A percentile compares a stretch with the other conserved stretches of the same genome.
These are phyloP conservation scores for Claviceps sp. DNA, from an alignment of 2,329 filamentous ascomycete genomes.

Conservation along the genomic window DNA sequence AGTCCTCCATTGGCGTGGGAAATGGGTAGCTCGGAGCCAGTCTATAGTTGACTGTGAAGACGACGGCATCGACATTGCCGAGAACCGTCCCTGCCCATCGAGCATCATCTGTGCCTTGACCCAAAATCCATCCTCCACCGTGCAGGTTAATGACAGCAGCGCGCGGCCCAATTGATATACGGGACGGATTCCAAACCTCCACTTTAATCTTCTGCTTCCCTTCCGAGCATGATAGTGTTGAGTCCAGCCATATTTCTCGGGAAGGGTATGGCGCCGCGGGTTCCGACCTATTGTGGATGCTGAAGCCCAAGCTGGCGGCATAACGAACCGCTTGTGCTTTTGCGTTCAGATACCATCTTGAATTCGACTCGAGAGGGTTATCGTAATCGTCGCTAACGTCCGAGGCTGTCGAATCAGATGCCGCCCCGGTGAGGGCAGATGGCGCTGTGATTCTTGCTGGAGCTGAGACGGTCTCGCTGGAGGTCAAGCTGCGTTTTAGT, in stretches of 20 bases:
- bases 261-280: conserved; percentile 26
- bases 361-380: conserved; percentile 29
- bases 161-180: conserved; percentile 21
- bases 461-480: neutral
- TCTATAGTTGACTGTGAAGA: conserved; percentile 55
- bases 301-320: conserved; percentile 29
- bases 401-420: conserved; percentile 16
- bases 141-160: conserved; percentile 53
- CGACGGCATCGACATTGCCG: conserved; percentile 38
- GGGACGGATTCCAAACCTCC: conserved; percentile 32
- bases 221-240: conserved; percentile 24
- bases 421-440: conserved; percentile 12
- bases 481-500: conserved; percentile 5
- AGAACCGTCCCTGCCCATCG: conserved; percentile 44
- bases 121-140: conserved; percentile 53
- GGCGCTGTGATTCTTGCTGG: conserved; percentile 2
- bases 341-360: conserved; percentile 29
- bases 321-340: conserved; percentile 30
- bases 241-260: conserved; percentile 27
- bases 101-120: conserved; percentile 48
- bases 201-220: conserved; percentile 28
- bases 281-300: conserved; percentile 27
- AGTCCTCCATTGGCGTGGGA: conserved; percentile 51
- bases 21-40: conserved; percentile 52
- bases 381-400: conserved; percentile 25